Evolutionary conservation across 371 early-diverging fungal species (phyloP).

Genomic region (Blakeslea trispora): DNA sequence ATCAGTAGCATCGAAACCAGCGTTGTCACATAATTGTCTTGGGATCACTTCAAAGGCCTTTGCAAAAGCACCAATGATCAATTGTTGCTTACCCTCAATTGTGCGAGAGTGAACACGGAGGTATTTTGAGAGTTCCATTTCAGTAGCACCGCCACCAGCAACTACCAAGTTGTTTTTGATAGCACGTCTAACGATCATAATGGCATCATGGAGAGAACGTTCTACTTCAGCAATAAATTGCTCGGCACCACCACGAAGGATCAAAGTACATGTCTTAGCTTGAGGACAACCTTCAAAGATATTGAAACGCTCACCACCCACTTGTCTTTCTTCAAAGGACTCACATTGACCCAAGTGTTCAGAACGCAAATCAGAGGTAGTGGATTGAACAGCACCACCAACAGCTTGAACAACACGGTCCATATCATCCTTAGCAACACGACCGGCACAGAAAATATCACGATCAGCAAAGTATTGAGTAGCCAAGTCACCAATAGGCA

Average conservation of each 20-base stretch:
- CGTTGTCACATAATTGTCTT: conserved; percentile 98
- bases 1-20: conserved; percentile 99
- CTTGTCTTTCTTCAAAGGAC: conserved; percentile 97
- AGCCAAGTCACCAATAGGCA: conserved; percentile 99
- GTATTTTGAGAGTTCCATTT: conserved; percentile 97
- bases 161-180: conserved; percentile 95
- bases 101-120: conserved; percentile 91
- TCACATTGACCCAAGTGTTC: conserved; percentile 91
- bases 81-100: conserved; percentile 95
- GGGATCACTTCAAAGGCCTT: conserved; percentile 99
- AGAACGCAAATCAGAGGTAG: conserved; percentile 82
- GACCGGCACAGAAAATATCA: conserved; percentile 99
- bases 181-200: conserved; percentile 98
- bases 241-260: conserved; percentile 99
- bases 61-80: conserved; percentile 96
- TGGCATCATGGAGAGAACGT: conserved; percentile 98
- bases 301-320: conserved; percentile 98
- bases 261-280: conserved; percentile 95
- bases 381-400: conserved; percentile 93
- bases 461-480: conserved; percentile 99
- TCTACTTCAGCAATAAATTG: conserved; percentile 99
- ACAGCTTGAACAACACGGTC: conserved; percentile 94
- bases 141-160: conserved; percentile 98
- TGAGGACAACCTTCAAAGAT: conserved; percentile 92
- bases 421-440: conserved; percentile 95